A percentile compares a stretch with the other conserved stretches of the same genome.
These are phyloP conservation scores for Hypoxylon perforatum DNA, from an alignment of 495 filamentous ascomycete genomes.

Conservation along the genomic window DNA sequence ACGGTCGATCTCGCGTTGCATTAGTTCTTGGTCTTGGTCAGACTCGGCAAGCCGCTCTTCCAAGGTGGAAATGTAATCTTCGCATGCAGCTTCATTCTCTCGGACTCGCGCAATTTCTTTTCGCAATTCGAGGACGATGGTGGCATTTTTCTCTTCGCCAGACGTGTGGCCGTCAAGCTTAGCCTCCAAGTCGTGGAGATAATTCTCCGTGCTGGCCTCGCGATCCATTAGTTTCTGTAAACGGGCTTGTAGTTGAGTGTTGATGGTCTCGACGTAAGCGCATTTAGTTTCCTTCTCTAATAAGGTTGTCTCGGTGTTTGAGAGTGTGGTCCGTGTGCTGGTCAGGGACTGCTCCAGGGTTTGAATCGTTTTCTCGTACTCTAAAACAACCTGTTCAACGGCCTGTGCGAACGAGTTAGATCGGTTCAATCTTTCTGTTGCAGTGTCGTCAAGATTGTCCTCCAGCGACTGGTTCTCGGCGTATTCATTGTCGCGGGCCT, in stretches of 20 bases:
- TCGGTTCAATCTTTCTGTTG: slow-evolving; percentile 88
- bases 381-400: slow-evolving; percentile 93
- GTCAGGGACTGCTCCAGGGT: slow-evolving; percentile 91
- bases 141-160: slow-evolving; percentile 90
- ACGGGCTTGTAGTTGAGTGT: slow-evolving; percentile 86
- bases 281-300: slow-evolving; percentile 94
- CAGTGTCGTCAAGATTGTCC: slow-evolving; percentile 75
- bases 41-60: slow-evolving; percentile 96
- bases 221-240: slow-evolving; percentile 91
- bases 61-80: slow-evolving; percentile 97
- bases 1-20: slow-evolving; percentile 95
- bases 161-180: slow-evolving; percentile 90
- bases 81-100: slow-evolving; percentile 86
- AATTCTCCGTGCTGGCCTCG: slow-evolving; percentile 87
- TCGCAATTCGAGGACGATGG: slow-evolving; percentile 85
- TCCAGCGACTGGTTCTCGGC: slow-evolving; percentile 61
- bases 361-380: slow-evolving; percentile 99
- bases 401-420: slow-evolving; percentile 95
- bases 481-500: slow-evolving; percentile 75
- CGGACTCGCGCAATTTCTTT: slow-evolving; percentile 91
- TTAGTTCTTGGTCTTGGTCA: slow-evolving; percentile 94
- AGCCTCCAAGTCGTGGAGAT: slow-evolving; percentile 88
- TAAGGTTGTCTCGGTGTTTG: slow-evolving; percentile 83
- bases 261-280: slow-evolving; percentile 90
- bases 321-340: slow-evolving; percentile 84